A percentile compares a stretch with the other conserved stretches of the same genome.
Evolutionary conservation across 1,139 yeast species (phyloP).

Genomic region (Taphrina wiesneri): DNA sequence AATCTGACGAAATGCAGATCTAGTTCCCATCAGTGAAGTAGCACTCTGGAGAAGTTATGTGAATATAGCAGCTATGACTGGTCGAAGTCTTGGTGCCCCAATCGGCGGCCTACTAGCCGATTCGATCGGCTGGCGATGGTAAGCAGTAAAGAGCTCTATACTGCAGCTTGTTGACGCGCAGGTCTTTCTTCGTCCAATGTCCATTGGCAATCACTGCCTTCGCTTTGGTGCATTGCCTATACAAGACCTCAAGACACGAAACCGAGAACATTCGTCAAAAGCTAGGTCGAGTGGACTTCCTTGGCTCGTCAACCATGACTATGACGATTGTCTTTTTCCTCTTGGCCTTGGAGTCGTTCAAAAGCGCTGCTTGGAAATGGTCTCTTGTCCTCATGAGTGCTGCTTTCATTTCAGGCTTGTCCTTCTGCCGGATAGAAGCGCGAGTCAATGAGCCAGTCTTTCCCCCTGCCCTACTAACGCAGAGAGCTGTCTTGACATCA

Average conservation of each 20-base stretch:
- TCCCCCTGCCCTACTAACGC: slow-evolving; percentile 8
- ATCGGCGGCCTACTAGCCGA: slow-evolving; percentile 26
- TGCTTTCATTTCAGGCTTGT: neutral
- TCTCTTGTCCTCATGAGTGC: neutral
- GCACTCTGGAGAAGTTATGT: slow-evolving; percentile 31
- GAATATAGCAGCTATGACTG: slow-evolving; percentile 17
- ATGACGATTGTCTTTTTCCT: slow-evolving; percentile 1
- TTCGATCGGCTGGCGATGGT: slow-evolving; percentile 29
- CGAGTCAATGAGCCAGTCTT: slow-evolving; percentile 14
- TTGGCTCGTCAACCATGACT: slow-evolving; percentile 4
- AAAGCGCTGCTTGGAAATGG: neutral
- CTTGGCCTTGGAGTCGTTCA: neutral
- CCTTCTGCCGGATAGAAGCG: neutral
- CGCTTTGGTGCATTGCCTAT: neutral
- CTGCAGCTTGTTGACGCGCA: neutral
- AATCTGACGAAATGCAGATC: neutral
- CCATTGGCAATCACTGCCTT: slow-evolving; percentile 10
- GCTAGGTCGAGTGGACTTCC: slow-evolving; percentile 20
- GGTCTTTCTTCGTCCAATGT: slow-evolving; percentile 18
- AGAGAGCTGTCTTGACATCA: neutral
- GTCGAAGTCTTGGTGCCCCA: slow-evolving; percentile 24
- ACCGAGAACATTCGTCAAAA: neutral
- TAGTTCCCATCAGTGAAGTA: slow-evolving; percentile 16
- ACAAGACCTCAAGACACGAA: neutral
- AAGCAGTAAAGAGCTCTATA: neutral